Evolutionary conservation across 345 rosid genomes (phyloP).

Genomic region (Hevea brasiliensis): DNA sequence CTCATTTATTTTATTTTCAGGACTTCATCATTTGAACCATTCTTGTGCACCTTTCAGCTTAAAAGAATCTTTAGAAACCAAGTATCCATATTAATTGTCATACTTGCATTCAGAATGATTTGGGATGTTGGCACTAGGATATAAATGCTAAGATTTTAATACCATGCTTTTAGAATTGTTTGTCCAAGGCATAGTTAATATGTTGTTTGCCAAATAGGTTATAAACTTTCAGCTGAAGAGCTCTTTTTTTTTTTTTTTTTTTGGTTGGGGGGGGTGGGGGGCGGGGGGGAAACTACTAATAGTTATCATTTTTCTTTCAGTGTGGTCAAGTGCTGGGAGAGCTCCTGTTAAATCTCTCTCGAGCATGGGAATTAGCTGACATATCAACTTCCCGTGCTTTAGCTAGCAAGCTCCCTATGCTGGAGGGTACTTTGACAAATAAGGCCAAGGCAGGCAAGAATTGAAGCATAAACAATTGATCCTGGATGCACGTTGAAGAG

Average conservation of each 20-base stretch:
- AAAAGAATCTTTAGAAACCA: not conserved
- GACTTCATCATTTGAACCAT: not conserved
- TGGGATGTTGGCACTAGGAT: no score
- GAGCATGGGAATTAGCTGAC: conserved; percentile 83
- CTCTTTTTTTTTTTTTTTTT: not conserved
- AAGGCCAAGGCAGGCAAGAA: conserved; percentile 68
- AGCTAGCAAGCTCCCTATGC: conserved; percentile 52
- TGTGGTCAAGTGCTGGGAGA: conserved; percentile 86
- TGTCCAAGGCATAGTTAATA: not conserved
- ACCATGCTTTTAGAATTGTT: not conserved
- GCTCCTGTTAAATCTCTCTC: conserved; percentile 60
- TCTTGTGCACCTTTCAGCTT: not conserved
- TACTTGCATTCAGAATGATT: no score
- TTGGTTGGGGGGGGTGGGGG: no score
- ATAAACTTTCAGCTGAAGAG: no score
- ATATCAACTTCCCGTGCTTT: conserved; percentile 60
- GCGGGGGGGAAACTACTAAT: not conserved
- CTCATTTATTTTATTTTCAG: not conserved
- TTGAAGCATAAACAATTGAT: conserved; percentile 24
- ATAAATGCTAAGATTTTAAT: no score
- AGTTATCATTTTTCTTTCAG: conserved; percentile 38
- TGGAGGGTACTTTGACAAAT: conserved; percentile 53
- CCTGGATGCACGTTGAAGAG: conserved; percentile 22
- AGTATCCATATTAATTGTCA: not conserved
- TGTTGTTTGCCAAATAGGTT: no score